Evolutionary conservation across 805 yeast genomes (phyloP).

Genomic region (Kuraishia hungarica): DNA sequence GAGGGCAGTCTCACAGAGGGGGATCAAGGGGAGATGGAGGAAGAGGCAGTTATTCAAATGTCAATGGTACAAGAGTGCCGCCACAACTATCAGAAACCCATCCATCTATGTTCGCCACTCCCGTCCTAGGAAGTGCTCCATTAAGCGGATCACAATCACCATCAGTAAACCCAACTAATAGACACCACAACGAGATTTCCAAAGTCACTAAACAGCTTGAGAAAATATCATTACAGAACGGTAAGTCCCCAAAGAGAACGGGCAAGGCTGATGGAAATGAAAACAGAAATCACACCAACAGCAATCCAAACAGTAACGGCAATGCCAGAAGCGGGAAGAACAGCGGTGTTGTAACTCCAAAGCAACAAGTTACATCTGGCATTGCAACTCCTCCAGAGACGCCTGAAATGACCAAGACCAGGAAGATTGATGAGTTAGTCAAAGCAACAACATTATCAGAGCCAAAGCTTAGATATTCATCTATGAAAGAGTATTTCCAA

Average conservation of each 20-base stretch:
- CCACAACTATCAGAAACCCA: background rate
- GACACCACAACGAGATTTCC: background rate
- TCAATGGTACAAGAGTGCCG: background rate
- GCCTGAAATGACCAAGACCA: background rate
- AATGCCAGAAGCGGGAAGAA: background rate
- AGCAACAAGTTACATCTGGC: background rate
- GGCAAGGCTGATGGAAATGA: background rate
- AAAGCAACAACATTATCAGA: constrained; percentile 2
- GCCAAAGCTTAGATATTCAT: constrained; percentile 28
- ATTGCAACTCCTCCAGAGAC: background rate
- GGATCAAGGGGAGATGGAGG: background rate
- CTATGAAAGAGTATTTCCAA: constrained; percentile 42
- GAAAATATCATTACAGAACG: background rate
- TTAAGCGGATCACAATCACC: background rate
- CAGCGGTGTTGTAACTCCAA: background rate
- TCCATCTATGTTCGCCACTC: background rate
- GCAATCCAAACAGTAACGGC: too few relatives aligned
- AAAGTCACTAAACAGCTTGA: background rate
- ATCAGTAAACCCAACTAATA: background rate
- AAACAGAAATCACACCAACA: too few relatives aligned
- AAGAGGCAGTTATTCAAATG: background rate
- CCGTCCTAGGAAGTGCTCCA: background rate
- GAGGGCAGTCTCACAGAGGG: background rate
- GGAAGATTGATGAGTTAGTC: background rate
- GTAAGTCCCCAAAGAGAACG: background rate